Evolutionary conservation across 2,329 filamentous ascomycete genomes (phyloP).

Genomic region (Cladorrhinum sp.): DNA sequence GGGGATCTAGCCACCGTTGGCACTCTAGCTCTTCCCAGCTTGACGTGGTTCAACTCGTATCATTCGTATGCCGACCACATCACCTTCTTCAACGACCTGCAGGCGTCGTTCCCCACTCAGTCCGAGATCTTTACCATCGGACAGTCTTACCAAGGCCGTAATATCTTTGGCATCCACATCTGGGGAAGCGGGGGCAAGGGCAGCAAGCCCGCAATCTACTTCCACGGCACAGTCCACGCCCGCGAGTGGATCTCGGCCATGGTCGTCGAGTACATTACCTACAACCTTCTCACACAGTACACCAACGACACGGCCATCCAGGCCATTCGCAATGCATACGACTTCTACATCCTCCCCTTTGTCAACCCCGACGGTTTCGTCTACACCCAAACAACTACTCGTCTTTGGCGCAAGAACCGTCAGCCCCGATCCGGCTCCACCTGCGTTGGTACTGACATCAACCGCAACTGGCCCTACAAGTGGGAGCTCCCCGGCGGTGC

Average conservation of each 20-base stretch:
- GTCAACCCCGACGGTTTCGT: constrained; percentile 55
- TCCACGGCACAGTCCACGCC: constrained; percentile 53
- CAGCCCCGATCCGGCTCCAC: constrained; percentile 37
- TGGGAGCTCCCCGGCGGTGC: constrained; percentile 44
- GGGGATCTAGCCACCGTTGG: not conserved
- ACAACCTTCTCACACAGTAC: constrained; percentile 46
- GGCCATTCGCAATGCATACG: constrained; percentile 52
- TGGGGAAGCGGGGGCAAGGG: constrained; percentile 46
- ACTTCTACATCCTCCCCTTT: constrained; percentile 57
- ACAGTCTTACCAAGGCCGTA: constrained; percentile 42
- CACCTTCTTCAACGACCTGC: constrained; percentile 46
- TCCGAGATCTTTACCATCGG: constrained; percentile 48
- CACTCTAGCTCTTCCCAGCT: constrained; percentile 26
- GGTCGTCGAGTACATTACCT: constrained; percentile 47
- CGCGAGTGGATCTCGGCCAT: constrained; percentile 55
- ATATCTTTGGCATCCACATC: constrained; percentile 60
- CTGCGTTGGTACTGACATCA: constrained; percentile 53
- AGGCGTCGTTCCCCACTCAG: constrained; percentile 42
- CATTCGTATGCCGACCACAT: constrained; percentile 53
- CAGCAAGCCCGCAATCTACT: constrained; percentile 47
- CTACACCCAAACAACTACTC: constrained; percentile 48
- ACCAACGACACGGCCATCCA: constrained; percentile 37
- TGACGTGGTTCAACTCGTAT: constrained; percentile 52
- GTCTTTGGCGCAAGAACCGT: constrained; percentile 56
- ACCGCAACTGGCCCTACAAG: constrained; percentile 47